phyloP scores from a whole-genome alignment of 2,329 filamentous ascomycete genomes.

The Paecilomyces variotii region DNA sequence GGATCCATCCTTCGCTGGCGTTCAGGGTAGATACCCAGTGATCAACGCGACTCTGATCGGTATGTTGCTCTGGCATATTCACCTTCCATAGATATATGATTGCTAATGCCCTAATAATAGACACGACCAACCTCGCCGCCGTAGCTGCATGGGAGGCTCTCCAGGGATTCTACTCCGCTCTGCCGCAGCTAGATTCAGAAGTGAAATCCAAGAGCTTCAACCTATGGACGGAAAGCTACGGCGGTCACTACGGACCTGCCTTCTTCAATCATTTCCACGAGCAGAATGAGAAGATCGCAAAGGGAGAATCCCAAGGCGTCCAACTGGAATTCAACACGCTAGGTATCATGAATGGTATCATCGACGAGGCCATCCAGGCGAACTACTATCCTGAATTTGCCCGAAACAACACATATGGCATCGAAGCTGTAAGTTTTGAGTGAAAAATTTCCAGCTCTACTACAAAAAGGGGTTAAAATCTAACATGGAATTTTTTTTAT shows the following conservation, averaged over 20 bases:
- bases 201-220: constrained; percentile 49
- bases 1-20: constrained; percentile 34
- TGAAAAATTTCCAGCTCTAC: constrained; percentile 1
- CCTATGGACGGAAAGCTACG: constrained; percentile 51
- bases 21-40: constrained; percentile 41
- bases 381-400: constrained; percentile 46
- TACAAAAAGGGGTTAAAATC: not conserved
- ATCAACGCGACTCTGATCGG: constrained; percentile 42
- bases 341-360: constrained; percentile 50
- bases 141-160: constrained; percentile 48
- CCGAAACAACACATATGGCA: constrained; percentile 49
- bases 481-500: not conserved
- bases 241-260: constrained; percentile 45
- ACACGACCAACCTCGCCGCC: constrained; percentile 51
- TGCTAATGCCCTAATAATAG: constrained; percentile 12
- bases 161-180: constrained; percentile 45
- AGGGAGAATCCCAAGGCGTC: constrained; percentile 41
- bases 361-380: constrained; percentile 46
- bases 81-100: not conserved
- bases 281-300: constrained; percentile 48
- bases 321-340: constrained; percentile 48
- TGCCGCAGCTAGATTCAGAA: constrained; percentile 42
- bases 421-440: constrained; percentile 27
- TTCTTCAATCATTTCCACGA: constrained; percentile 53
- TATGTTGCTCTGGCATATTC: constrained; percentile 8